Evolutionary conservation across 495 filamentous ascomycete species (phyloP), one percentile per base, ranked within the genome.

Genomic region (Mycothermus thermophilus): DNA sequence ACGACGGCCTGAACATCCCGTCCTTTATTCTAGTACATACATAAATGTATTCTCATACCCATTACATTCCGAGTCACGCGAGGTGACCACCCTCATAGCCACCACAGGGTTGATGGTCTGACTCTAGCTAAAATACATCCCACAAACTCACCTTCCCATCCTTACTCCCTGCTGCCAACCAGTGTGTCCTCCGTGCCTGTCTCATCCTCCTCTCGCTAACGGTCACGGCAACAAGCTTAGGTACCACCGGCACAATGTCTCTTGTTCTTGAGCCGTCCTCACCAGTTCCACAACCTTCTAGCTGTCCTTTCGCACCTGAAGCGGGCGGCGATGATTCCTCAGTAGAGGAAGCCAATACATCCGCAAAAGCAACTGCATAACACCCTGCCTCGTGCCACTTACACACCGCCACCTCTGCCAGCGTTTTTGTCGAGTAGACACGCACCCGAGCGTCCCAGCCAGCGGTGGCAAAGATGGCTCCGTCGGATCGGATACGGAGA

Each of bases 81-180:
- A n/a, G n/a, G n/a, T n/a, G n/a, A n/a, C n/a, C n/a, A n/a, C n/a
- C n/a, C n/a, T n/a, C n/a, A n/a, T n/a, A n/a, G n/a, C n/a, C n/a
- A n/a, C n/a, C n/a, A n/a, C n/a, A n/a, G n/a, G n/a, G n/a, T n/a
- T n/a, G n/a, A n/a, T n/a, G n/a, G n/a, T n/a, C n/a, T n/a, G n/a
- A n/a, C n/a, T n/a, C n/a, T n/a, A n/a, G n/a, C n/a, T 46, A 58
- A 11, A 94, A 65, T 80, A 97, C 42, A 92, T 81, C 85, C 90
- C 90, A 97, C 57, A 97, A 64, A 50, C 82, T 88, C 37, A 96
- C 78, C 50, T 90, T 96, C 19, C 88, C 92, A 59, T 97, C 90
- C 54, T 96, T 97, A 35, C 81, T 79, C 3, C 92, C 90, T 4
- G 74, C 83, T 6, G 78, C 90, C 30, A 96, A 51, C 90, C 90